phyloP scores from a whole-genome alignment of 2,329 filamentous ascomycete genomes.

The Diaporthe velutina region DNA sequence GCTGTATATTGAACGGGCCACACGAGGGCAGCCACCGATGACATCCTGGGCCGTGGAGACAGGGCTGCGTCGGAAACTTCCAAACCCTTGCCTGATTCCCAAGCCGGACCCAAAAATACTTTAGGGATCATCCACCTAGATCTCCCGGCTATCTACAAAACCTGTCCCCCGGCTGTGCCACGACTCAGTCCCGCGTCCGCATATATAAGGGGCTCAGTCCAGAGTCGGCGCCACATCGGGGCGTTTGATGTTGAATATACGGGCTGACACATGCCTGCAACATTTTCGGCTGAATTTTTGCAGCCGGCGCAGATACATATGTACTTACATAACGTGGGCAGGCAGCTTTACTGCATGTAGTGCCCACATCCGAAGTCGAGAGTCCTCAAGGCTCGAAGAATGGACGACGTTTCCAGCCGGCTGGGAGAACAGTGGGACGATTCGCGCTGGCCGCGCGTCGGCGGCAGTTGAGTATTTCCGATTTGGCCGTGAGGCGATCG shows the following conservation, averaged over 20 bases:
- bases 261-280: slow-evolving; percentile 27
- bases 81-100: slow-evolving; percentile 1
- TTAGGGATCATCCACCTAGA: slow-evolving; percentile 25
- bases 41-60: slow-evolving; percentile 17
- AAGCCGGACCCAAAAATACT: slow-evolving; percentile 7
- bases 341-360: background rate
- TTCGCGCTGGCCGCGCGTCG: slow-evolving; percentile 2
- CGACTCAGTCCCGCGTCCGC: background rate
- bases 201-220: slow-evolving; percentile 11
- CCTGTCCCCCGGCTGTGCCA: background rate
- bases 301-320: background rate
- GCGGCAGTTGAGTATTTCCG: slow-evolving; percentile 14
- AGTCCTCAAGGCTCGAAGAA: background rate
- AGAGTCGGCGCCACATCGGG: slow-evolving; percentile 7
- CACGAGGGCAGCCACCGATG: background rate
- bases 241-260: slow-evolving; percentile 26
- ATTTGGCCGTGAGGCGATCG: background rate
- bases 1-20: slow-evolving; percentile 1
- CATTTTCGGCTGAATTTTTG: slow-evolving; percentile 1
- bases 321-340: background rate
- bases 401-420: background rate
- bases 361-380: background rate
- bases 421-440: slow-evolving; percentile 15
- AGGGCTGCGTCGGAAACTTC: slow-evolving; percentile 30
- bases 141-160: slow-evolving; percentile 17